These are phyloP conservation scores for Aspergillus conjunctus DNA, from an alignment of 495 filamentous ascomycete species.

Conservation along the genomic window DNA sequence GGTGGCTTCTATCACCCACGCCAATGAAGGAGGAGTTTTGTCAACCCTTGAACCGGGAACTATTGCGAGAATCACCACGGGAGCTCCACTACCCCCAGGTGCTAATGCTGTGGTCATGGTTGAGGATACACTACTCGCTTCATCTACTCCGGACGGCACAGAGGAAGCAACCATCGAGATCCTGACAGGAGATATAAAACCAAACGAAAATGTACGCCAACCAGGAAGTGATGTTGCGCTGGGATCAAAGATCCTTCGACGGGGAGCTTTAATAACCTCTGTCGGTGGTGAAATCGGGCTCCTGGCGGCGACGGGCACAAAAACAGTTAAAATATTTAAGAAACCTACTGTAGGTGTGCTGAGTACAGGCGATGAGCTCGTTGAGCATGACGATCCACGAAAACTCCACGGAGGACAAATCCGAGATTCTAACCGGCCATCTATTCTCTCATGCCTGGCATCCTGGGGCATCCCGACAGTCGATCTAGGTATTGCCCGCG, in stretches of 20 bases:
- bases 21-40: constrained; percentile 62
- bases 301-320: constrained; percentile 79
- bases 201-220: constrained; percentile 87
- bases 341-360: constrained; percentile 82
- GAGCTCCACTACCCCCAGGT: constrained; percentile 84
- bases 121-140: constrained; percentile 80
- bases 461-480: constrained; percentile 79
- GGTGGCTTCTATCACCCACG: constrained; percentile 84
- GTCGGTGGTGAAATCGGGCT: constrained; percentile 90
- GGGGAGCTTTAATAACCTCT: constrained; percentile 76
- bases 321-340: constrained; percentile 71
- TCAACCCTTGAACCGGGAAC: constrained; percentile 67
- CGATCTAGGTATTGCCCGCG: constrained; percentile 85
- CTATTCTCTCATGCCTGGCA: constrained; percentile 72
- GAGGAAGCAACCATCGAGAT: constrained; percentile 91
- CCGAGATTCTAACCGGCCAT: constrained; percentile 87
- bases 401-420: constrained; percentile 78
- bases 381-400: constrained; percentile 67
- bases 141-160: constrained; percentile 71
- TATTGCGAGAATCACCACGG: constrained; percentile 89
- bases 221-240: constrained; percentile 82
- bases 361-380: constrained; percentile 94
- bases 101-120: constrained; percentile 97
- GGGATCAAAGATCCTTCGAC: constrained; percentile 67
- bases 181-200: constrained; percentile 68